Conservation (phyloP, 208 protist genomes). For the Wallacemonas rigidus region DNA sequence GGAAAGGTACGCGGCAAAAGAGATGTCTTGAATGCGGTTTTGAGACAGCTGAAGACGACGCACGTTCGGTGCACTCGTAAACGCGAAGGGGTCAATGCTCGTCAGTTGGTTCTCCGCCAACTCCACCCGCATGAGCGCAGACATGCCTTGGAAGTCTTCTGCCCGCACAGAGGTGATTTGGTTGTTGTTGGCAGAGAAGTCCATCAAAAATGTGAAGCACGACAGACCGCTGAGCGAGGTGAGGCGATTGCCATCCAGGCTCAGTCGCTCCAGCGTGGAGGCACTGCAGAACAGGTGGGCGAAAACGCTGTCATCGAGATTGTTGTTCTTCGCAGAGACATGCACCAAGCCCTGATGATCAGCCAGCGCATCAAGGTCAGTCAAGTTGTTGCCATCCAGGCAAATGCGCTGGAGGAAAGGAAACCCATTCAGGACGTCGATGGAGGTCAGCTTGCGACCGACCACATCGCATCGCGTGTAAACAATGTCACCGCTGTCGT, state of each 20-base stretch:
- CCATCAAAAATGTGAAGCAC: constrained; percentile 58
- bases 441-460: constrained; percentile 28
- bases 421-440: constrained; percentile 46
- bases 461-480: constrained; percentile 49
- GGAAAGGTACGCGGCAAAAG: constrained; percentile 52
- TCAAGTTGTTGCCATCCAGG: constrained; percentile 67
- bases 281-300: constrained; percentile 33
- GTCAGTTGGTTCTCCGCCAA: constrained; percentile 48
- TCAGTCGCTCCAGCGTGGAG: constrained; percentile 55
- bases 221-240: constrained; percentile 52
- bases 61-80: constrained; percentile 41
- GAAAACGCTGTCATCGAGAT: constrained; percentile 60
- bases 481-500: constrained; percentile 56
- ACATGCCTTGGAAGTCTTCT: constrained; percentile 28
- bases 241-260: constrained; percentile 65
- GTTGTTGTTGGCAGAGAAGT: constrained; percentile 56
- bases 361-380: constrained; percentile 51
- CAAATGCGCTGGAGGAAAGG: constrained; percentile 67
- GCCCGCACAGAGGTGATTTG: constrained; percentile 33
- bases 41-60: constrained; percentile 59
- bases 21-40: constrained; percentile 45
- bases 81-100: constrained; percentile 50
- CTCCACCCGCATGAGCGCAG: constrained; percentile 47
- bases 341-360: constrained; percentile 55
- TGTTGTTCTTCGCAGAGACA: constrained; percentile 66